Evolutionary conservation across 202 grass and related monocot genomes (phyloP).

Genomic region (Panicum virgatum): DNA sequence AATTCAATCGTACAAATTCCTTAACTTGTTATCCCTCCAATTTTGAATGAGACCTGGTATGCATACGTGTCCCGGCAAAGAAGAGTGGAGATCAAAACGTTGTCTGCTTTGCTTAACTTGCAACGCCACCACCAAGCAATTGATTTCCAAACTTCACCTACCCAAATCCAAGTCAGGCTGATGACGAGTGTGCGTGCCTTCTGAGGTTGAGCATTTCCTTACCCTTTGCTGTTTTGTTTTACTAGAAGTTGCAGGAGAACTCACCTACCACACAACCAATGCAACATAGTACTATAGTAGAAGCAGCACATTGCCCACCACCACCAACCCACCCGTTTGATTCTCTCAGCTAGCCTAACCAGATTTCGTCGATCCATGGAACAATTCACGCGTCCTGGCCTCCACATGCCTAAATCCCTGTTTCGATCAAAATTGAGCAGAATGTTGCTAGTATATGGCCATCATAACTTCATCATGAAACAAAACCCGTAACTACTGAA

Average conservation of each 20-base stretch:
- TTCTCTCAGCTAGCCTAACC: not conserved
- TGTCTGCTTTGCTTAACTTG: not conserved
- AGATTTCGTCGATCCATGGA: no score
- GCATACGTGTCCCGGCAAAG: conserved; percentile 29
- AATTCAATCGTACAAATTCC: no score
- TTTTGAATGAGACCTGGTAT: no score
- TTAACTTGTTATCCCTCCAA: no score
- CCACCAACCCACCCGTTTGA: not conserved
- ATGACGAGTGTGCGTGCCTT: not conserved
- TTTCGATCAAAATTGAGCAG: no score
- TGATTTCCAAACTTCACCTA: conserved; percentile 9
- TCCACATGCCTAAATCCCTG: no score
- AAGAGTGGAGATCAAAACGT: not conserved
- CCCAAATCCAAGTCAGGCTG: not conserved
- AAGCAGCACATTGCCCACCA: not conserved
- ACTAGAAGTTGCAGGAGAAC: not conserved
- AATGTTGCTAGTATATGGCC: no score
- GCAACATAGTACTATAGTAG: no score
- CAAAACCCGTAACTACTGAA: no score
- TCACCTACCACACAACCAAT: conserved; percentile 1
- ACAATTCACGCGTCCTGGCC: no score
- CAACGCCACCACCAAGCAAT: not conserved
- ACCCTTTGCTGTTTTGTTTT: not conserved
- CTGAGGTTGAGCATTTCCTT: not conserved
- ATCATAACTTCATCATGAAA: no score